Evolutionary conservation across 306 rosid genomes (phyloP).

Genomic region (Cyamopsis tetragonoloba): DNA sequence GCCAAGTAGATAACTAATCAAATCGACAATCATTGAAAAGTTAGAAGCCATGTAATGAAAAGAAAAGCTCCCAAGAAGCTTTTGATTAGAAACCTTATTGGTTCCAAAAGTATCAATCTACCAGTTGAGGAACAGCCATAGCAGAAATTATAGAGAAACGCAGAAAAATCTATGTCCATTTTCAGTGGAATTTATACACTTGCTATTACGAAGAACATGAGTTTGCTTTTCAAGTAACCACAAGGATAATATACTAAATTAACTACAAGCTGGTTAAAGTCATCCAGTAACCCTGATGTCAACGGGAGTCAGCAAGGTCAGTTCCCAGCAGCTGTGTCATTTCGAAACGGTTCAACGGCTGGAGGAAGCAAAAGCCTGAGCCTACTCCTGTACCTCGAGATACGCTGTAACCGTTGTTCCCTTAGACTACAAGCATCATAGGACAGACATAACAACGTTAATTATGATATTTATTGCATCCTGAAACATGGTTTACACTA

Average conservation of each 20-base stretch:
- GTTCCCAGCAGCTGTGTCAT: constrained; percentile 60
- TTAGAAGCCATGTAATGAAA: neutral
- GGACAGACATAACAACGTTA: neutral
- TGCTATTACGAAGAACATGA: neutral
- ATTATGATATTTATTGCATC: neutral
- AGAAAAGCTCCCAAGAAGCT: too few species aligned
- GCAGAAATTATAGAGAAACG: constrained; percentile 13
- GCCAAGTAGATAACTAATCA: too few species aligned
- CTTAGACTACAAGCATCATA: constrained; percentile 50
- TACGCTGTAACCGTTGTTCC: constrained; percentile 64
- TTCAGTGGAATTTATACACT: constrained; percentile 20
- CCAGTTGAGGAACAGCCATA: neutral
- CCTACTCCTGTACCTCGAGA: constrained; percentile 73
- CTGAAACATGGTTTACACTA: neutral
- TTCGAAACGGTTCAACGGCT: constrained; percentile 55
- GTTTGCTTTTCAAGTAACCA: constrained; percentile 16
- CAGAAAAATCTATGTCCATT: constrained; percentile 7
- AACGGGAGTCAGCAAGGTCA: constrained; percentile 28
- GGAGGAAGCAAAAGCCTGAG: constrained; percentile 91
- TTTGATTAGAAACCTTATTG: too few species aligned
- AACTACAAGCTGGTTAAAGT: neutral
- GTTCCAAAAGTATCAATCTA: too few species aligned
- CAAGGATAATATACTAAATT: neutral
- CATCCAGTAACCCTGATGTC: neutral
- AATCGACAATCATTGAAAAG: neutral